Percentiles rank a stretch among this genome's conserved stretches.
phyloP scores from a whole-genome alignment of 2,329 filamentous ascomycete genomes.

The Alternaria arborescens region DNA sequence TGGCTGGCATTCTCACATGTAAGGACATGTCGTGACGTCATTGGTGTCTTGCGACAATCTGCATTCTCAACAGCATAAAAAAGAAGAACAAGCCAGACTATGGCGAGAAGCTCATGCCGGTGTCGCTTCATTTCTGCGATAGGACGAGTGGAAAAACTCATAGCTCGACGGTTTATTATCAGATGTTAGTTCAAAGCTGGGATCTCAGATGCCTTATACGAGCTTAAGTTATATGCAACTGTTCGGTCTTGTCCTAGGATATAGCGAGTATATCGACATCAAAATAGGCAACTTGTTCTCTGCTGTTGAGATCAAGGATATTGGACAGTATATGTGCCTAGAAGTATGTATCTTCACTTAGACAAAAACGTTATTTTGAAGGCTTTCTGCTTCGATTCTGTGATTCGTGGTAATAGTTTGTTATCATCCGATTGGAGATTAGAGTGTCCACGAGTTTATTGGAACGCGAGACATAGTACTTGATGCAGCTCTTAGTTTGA shows the following conservation, averaged over 20 bases:
- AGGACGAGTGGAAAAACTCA: too few species aligned
- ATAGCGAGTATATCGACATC: too few species aligned
- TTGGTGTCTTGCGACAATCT: too few species aligned
- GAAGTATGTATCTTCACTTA: neutral
- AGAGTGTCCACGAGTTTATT: neutral
- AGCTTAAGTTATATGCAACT: too few species aligned
- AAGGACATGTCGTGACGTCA: neutral
- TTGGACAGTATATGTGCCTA: neutral
- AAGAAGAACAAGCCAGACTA: too few species aligned
- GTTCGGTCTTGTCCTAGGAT: neutral
- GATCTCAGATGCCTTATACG: neutral
- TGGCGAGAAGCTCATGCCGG: too few species aligned
- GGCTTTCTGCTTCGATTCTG: neutral
- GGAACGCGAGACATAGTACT: neutral
- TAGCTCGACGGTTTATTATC: too few species aligned
- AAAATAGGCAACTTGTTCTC: neutral
- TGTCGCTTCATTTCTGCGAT: too few species aligned
- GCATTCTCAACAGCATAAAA: too few species aligned
- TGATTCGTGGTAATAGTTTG: neutral
- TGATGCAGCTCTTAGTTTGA: neutral
- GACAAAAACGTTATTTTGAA: neutral
- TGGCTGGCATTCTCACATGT: neutral
- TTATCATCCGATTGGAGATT: neutral
- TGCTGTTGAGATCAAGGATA: neutral
- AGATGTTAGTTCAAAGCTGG: too few species aligned